These are phyloP conservation scores for Colletotrichum camelliae DNA, from an alignment of 2,329 filamentous ascomycete genomes.

Conservation along the genomic window DNA sequence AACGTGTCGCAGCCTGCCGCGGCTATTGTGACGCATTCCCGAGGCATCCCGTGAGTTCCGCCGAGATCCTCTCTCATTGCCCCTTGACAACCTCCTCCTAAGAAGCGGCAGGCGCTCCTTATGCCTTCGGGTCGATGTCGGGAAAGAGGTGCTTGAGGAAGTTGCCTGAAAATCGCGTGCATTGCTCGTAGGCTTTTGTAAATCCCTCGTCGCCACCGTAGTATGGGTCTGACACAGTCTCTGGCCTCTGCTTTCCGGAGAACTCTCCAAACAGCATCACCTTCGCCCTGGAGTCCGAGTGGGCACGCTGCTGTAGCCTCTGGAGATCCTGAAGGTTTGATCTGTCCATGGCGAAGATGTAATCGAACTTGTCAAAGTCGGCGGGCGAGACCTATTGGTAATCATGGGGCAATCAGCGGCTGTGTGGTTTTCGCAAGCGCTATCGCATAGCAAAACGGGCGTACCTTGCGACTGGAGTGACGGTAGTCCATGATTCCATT, in stretches of 20 bases:
- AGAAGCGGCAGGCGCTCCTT: background rate
- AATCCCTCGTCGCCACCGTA: conserved; percentile 88
- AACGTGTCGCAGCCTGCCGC: background rate
- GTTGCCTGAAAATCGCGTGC: conserved; percentile 75
- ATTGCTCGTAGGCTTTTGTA: conserved; percentile 85
- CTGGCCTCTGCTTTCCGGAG: conserved; percentile 68
- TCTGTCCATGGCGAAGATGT: conserved; percentile 93
- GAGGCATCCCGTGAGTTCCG: background rate
- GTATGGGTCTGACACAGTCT: conserved; percentile 88
- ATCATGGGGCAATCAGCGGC: background rate
- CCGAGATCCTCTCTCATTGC: background rate
- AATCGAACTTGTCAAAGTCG: conserved; percentile 89
- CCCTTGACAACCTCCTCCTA: background rate
- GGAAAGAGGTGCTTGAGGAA: conserved; percentile 70
- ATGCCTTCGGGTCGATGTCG: conserved; percentile 28
- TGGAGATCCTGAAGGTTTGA: conserved; percentile 78
- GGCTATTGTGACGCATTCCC: background rate
- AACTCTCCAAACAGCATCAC: conserved; percentile 86
- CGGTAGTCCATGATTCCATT: conserved; percentile 80
- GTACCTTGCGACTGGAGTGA: conserved; percentile 80
- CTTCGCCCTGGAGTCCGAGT: conserved; percentile 63
- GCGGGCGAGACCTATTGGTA: conserved; percentile 53
- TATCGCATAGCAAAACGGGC: background rate
- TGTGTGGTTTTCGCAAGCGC: background rate
- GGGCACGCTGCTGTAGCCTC: conserved; percentile 62